Base-by-base conservation (phyloP, 768 basidiomycete species). In the Terana coerulea region DNA sequence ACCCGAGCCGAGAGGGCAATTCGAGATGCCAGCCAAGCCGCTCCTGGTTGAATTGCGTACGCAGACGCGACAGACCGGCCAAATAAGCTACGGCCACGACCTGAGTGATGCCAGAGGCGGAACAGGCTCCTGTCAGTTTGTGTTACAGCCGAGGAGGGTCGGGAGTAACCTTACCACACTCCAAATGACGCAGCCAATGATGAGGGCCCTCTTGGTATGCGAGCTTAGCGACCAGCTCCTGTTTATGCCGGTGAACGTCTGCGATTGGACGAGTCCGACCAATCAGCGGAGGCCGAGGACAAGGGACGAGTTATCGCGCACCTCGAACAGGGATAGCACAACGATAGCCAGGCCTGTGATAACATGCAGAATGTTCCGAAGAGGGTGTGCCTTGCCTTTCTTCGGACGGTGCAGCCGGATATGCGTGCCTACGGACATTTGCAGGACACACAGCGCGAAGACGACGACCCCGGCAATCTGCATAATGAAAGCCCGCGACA, bases 311-410 rank as follows among this genome's bases (percentile, higher is more conserved):
- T 17, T 14, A 10, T 30, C 29, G 43, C 63, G 51, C 56, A 78
- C 80, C 70, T 81, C 77, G 57, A 72, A 72, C 61, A 80, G 78
- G 10, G 83, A 74, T 3, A 80, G 57, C 3, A 60, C 66, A 47
- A 86, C 70, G 47, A 78, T 69, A 1, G 63, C 58, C 25, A 84
- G 54, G 0, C 84, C 86, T 0, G 82, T 58, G 8, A 67, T 57
- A 36, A 80, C 76, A 56, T 88, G 86, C 7, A 78, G 39, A 54
- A 82, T 72, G 60, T 86, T 84, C 1, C 69, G 69, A 14, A 75
- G 74, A 19, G 79, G 83, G 46, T 79, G 81, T 61, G 41, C 64
- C 48, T 58, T 52, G 26, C 59, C 62, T 25, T 62, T 10, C 29
- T 58, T 67, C 37, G 65, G 58, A 53, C 68, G 69, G 43, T 69